phyloP scores from a whole-genome alignment of 495 filamentous ascomycete species.

The Aspergillus bertholletiae region DNA sequence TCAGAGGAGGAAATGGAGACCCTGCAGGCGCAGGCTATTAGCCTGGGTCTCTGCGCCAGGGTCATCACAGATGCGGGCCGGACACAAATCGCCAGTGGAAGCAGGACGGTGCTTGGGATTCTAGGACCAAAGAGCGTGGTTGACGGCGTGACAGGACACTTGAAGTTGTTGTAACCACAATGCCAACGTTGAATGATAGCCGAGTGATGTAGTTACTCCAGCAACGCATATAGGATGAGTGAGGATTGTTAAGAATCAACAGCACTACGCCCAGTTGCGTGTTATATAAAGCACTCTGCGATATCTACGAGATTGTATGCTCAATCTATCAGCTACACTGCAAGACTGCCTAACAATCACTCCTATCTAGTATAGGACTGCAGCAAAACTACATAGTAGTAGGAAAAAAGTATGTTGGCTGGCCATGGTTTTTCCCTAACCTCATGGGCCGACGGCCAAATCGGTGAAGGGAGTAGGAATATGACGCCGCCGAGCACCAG shows the following conservation, averaged over 20 bases:
- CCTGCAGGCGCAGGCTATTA: conserved; percentile 74
- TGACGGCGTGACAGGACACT: conserved; percentile 77
- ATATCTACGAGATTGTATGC: not conserved
- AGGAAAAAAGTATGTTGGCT: conserved; percentile 56
- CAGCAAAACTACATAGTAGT: not conserved
- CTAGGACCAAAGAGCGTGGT: conserved; percentile 85
- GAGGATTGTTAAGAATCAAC: too few relatives aligned
- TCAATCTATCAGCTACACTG: not conserved
- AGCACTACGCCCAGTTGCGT: too few relatives aligned
- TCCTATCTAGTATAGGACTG: conserved; percentile 2
- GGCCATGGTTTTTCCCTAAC: conserved; percentile 83
- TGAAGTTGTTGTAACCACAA: conserved; percentile 72
- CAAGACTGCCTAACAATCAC: not conserved
- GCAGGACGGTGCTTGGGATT: conserved; percentile 85
- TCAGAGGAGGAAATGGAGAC: conserved; percentile 75
- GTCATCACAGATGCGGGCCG: conserved; percentile 93
- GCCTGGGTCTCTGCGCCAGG: conserved; percentile 79
- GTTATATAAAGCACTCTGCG: too few relatives aligned
- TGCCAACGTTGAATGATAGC: not conserved
- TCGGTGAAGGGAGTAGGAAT: conserved; percentile 83
- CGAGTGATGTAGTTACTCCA: not conserved
- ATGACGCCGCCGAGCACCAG: conserved; percentile 66
- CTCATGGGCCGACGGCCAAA: conserved; percentile 74
- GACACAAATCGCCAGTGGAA: conserved; percentile 93
- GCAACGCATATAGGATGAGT: not conserved